Base-by-base conservation (phyloP, 2,329 filamentous ascomycete species). In the Myriosclerotinia duriaeana region DNA sequence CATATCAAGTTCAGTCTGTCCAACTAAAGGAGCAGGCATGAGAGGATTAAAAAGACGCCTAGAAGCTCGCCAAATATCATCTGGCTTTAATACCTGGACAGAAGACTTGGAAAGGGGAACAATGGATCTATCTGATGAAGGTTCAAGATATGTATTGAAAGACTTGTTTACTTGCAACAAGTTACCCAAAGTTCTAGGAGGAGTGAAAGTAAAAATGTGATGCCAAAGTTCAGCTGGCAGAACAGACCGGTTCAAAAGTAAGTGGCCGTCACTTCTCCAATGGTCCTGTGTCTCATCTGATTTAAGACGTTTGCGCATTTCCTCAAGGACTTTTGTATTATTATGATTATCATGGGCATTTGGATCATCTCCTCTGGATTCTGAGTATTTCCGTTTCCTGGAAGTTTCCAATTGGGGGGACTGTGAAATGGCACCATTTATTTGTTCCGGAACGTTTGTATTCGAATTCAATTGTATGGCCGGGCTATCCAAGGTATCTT, bases 1-100 rank as follows among this genome's bases (percentile, higher is more conserved):
- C 90, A 93, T 93, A 53, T 89, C 85, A 70, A 91, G 80, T 77
- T 95, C 91, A 53, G 85, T 85, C 74, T 84, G 85, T 67, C 82
- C 83, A 63, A 80, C 79, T 60, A 94, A 80, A 38, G 91, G 91
- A 66, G 83, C 82, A 56, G 91, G 91, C 80, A 93, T 86, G 71
- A 84, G 83, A 36, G 86, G 86, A 79, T 85, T 85, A 76, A 86
- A 88, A 26, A 80, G 78, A 72, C 87, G 87, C 74, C 90, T 85
- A 72, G 90, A 89, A 71, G 82, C 80, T 75, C 84, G 84, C 91
- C 91, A 94, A 72, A 94, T 87, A 58, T 79, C 78, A 74, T 92
- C 85, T 72, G 89, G 85, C 74, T 84, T 84, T 72, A 83, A 73
- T 53, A 76, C 68, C 70, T 70, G 77, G 68, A 71, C 67, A 68